Evolutionary conservation across 164 flowering plant genomes (phyloP), one percentile per base, ranked within the genome.

Genomic region (Aristolochia contorta): DNA sequence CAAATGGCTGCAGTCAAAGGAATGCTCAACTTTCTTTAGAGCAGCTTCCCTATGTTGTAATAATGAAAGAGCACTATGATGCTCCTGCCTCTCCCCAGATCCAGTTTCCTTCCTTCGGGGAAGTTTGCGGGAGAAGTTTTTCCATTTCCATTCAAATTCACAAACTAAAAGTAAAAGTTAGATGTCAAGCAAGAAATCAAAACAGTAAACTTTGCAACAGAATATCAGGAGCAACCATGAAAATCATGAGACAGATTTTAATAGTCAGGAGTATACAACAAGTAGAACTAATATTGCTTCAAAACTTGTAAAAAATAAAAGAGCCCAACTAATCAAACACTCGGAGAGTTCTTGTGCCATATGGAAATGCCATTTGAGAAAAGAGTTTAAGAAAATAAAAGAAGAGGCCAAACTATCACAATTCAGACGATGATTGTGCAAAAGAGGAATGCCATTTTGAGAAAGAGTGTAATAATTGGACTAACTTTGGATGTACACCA

Each of bases 141-240:
- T 60, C 63, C 63, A 60, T 30, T 60, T 60, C 16, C 52, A 50
- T 50, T 60, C 63, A 60, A 60, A 60, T 25, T 21, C 53, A 20
- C 63, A 48, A 30, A 55, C 63, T 60, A 27, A 16, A 60, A 50
- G 32, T 1, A 32, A 37, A 43, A 15, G n/a, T 47, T 8, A 15
- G 4, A 6, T 47, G n/a, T 13, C 27, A 46, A 47, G 47, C n/a
- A n/a, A n/a, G n/a, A n/a, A n/a, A n/a, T 27, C 5, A 27, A 27
- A 27, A 27, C 5, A 27, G 2, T 5, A 27, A 27, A 27, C 5
- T 2, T 27, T 27, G 5, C 2, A 27, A 27, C 3, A 27, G 3
- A 27, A 27, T 27, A 27, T 27, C 30, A 27, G 30, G 5, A 27
- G 30, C 30, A 43, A 58, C 30, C 7, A 9, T 6, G 21, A 23